Evolutionary conservation across 495 filamentous ascomycete genomes (phyloP).

Genomic region (Pyrenula aspistea): DNA sequence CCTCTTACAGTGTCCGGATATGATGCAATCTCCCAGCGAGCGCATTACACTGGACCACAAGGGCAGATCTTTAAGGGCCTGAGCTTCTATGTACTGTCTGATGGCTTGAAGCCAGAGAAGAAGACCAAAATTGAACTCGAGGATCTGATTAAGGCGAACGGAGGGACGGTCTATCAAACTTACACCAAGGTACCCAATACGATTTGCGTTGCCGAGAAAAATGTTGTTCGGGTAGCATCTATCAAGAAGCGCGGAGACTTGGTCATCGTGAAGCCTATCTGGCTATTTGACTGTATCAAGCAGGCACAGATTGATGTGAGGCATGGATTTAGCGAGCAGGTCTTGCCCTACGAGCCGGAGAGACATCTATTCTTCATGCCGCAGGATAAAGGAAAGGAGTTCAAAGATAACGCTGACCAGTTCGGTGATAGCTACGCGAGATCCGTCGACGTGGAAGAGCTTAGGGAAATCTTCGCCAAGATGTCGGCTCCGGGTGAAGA

Average conservation of each 20-base stretch:
- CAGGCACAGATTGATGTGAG: slow-evolving; percentile 47
- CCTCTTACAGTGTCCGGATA: slow-evolving; percentile 60
- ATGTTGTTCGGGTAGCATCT: slow-evolving; percentile 75
- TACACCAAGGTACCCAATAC: slow-evolving; percentile 46
- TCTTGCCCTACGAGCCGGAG: slow-evolving; percentile 59
- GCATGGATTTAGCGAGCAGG: slow-evolving; percentile 34
- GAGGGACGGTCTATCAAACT: slow-evolving; percentile 71
- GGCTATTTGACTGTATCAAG: slow-evolving; percentile 73
- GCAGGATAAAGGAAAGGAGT: slow-evolving; percentile 27
- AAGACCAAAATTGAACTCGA: slow-evolving; percentile 74
- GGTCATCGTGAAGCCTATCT: slow-evolving; percentile 67
- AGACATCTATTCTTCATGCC: slow-evolving; percentile 47
- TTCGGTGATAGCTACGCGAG: slow-evolving; percentile 78
- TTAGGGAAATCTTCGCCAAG: slow-evolving; percentile 39
- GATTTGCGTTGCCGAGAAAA: slow-evolving; percentile 70
- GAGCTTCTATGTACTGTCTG: slow-evolving; percentile 65
- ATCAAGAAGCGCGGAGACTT: slow-evolving; percentile 55
- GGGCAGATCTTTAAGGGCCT: slow-evolving; percentile 60
- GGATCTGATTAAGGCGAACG: slow-evolving; percentile 73
- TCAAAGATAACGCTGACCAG: slow-evolving; percentile 50
- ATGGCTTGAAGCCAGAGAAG: slow-evolving; percentile 44
- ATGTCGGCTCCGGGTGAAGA: slow-evolving; percentile 17
- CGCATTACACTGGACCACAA: slow-evolving; percentile 41
- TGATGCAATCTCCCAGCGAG: slow-evolving; percentile 31
- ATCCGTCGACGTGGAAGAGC: slow-evolving; percentile 52